These are phyloP conservation scores for Heterobasidion annosum DNA, from an alignment of 1,284 basidiomycete species.

Conservation along the genomic window DNA sequence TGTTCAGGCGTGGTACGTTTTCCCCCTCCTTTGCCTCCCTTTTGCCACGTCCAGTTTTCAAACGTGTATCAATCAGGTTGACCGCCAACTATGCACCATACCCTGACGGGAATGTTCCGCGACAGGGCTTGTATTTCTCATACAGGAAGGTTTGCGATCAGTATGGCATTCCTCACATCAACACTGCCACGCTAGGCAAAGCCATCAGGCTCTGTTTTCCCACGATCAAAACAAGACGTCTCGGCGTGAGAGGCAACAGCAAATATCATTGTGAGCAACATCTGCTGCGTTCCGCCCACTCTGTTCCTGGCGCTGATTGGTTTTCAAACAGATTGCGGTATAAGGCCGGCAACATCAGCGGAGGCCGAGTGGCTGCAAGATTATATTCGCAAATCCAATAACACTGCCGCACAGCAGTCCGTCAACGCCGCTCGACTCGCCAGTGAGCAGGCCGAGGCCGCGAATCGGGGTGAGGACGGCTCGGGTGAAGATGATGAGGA, in stretches of 20 bases:
- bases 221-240: conserved; percentile 85
- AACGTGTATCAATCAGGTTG: conserved; percentile 40
- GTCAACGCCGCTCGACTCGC: conserved; percentile 62
- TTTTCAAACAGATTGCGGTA: conserved; percentile 64
- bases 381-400: conserved; percentile 83
- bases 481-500: conserved; percentile 81
- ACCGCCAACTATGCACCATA: conserved; percentile 85
- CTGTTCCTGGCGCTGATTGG: neutral
- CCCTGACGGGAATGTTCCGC: conserved; percentile 81
- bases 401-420: conserved; percentile 65
- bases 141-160: conserved; percentile 86
- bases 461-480: conserved; percentile 49
- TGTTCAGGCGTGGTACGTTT: conserved; percentile 74
- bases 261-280: conserved; percentile 78
- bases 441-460: conserved; percentile 49
- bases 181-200: conserved; percentile 90
- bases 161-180: conserved; percentile 87
- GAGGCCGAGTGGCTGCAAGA: conserved; percentile 88
- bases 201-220: conserved; percentile 89
- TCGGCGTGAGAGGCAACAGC: conserved; percentile 87
- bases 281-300: conserved; percentile 8
- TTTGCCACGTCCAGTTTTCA: neutral
- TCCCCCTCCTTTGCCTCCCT: conserved; percentile 1
- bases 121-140: conserved; percentile 85
- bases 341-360: conserved; percentile 77